Base-by-base conservation (phyloP, 2,329 filamentous ascomycete species). In the Aspergillus fumigatiaffinis region DNA sequence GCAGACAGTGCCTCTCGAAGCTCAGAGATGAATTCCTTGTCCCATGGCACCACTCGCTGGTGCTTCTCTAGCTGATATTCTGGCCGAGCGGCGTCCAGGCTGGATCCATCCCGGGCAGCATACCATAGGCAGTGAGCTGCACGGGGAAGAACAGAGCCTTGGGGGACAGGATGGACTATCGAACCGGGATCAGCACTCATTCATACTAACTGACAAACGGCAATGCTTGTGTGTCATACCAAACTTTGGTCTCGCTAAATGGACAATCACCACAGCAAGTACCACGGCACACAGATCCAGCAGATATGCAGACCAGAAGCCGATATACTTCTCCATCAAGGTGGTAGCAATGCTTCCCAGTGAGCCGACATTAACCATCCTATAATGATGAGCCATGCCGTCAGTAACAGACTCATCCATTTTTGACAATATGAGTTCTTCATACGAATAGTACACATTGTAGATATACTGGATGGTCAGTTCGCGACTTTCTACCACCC, bases 381-480 rank as follows among this genome's bases (percentile, higher is more conserved):
- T 55, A 41, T 9, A 12, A 49, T n/a, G 8, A 12, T 0, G n/a
- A 44, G 4, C n/a, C 20, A 21, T 44, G 41, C 0, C 7, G 41
- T 44, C n/a, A 44, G 20, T 12, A 44, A 20, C 3, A 21, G 1
- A 42, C n/a, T 4, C n/a, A 12, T 44, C n/a, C 17, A 3, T 10
- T 8, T 21, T 12, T 21, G 17, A 4, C 4, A 23, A 1, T 32
- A 28, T 51, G 8, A 46, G 20, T n/a, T 25, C 10, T 49, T 21
- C 53, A 46, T 12, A 56, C 56, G 53, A 59, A 50, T 53, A 59
- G 32, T 52, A 56, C 8, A 52, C n/a, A 20, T 52, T 56, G 44
- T 56, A 56, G 1, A 56, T 35, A 32, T 52, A 52, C 25, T 52
- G 54, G 10, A 56, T 26, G 20, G 54, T 56, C 21, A 56, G n/a